Evolutionary conservation across 495 filamentous ascomycete genomes (phyloP).

Genomic region (Jackrogersella multiformis): DNA sequence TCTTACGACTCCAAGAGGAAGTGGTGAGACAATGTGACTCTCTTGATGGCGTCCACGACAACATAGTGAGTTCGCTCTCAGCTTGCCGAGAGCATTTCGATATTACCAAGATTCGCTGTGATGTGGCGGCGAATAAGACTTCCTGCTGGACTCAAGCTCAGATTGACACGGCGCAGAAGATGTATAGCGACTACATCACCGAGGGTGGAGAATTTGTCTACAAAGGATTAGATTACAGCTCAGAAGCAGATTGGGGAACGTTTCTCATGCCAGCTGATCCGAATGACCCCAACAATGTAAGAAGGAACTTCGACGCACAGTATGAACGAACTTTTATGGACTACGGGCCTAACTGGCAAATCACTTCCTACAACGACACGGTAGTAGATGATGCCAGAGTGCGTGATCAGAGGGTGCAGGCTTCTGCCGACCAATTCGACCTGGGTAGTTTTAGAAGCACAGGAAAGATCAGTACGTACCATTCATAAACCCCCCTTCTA

Average conservation of each 20-base stretch:
- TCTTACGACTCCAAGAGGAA: constrained; percentile 62
- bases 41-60: constrained; percentile 67
- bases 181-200: constrained; percentile 63
- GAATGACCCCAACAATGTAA: constrained; percentile 35
- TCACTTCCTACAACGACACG: constrained; percentile 46
- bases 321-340: constrained; percentile 53
- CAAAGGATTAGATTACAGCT: constrained; percentile 55
- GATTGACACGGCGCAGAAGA: constrained; percentile 60
- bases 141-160: constrained; percentile 64
- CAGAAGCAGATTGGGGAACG: constrained; percentile 48
- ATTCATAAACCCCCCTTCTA: too few species aligned
- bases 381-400: constrained; percentile 47
- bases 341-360: constrained; percentile 49
- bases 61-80: constrained; percentile 66
- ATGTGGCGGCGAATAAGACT: constrained; percentile 48
- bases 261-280: constrained; percentile 46
- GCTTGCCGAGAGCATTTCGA: constrained; percentile 59
- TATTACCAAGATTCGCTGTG: constrained; percentile 56
- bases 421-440: constrained; percentile 57
- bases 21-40: constrained; percentile 69
- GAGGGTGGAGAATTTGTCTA: constrained; percentile 62
- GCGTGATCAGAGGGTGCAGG: constrained; percentile 48
- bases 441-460: constrained; percentile 53
- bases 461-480: constrained; percentile 46
- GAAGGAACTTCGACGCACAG: constrained; percentile 47